phyloP scores from a whole-genome alignment of 352 stramenopile genomes.

The Globisporangium splendens region DNA sequence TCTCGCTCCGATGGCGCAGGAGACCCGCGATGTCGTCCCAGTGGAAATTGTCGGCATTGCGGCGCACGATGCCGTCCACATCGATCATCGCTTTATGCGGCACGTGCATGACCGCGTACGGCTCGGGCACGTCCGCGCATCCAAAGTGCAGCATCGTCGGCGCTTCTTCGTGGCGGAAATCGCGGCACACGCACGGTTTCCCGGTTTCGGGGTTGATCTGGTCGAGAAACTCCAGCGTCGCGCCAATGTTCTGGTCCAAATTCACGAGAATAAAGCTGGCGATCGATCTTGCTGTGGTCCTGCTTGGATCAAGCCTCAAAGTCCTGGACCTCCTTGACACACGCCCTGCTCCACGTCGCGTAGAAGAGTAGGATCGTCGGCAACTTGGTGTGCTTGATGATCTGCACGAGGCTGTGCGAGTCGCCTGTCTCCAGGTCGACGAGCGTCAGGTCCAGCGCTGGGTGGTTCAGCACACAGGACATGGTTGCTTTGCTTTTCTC shows the following conservation, averaged over 20 bases:
- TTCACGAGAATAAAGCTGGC: slow-evolving; percentile 66
- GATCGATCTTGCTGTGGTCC: slow-evolving; percentile 32
- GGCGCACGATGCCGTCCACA: slow-evolving; percentile 36
- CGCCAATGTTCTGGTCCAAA: slow-evolving; percentile 53
- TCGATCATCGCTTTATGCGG: slow-evolving; percentile 52
- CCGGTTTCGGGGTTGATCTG: slow-evolving; percentile 28
- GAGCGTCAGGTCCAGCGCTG: slow-evolving; percentile 39
- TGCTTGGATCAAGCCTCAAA: slow-evolving; percentile 59
- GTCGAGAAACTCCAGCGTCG: slow-evolving; percentile 48
- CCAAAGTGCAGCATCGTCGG: slow-evolving; percentile 57
- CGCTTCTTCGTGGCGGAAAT: slow-evolving; percentile 37
- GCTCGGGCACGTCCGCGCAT: slow-evolving; percentile 40
- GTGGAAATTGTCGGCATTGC: slow-evolving; percentile 56
- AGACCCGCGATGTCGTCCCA: slow-evolving; percentile 56
- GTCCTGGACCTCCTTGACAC: slow-evolving; percentile 42
- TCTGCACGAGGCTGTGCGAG: slow-evolving; percentile 24
- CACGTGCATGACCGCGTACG: slow-evolving; percentile 46
- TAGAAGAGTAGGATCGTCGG: slow-evolving; percentile 58
- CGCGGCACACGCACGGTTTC: slow-evolving; percentile 45
- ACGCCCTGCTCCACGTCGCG: slow-evolving; percentile 60
- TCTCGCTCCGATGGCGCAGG: slow-evolving; percentile 38
- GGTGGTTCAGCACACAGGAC: slow-evolving; percentile 47
- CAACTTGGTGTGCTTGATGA: slow-evolving; percentile 28
- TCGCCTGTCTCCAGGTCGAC: slow-evolving; percentile 54
- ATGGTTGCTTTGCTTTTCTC: slow-evolving; percentile 17